phyloP scores from a whole-genome alignment of 768 basidiomycete genomes.

The Lactarius hatsudake region DNA sequence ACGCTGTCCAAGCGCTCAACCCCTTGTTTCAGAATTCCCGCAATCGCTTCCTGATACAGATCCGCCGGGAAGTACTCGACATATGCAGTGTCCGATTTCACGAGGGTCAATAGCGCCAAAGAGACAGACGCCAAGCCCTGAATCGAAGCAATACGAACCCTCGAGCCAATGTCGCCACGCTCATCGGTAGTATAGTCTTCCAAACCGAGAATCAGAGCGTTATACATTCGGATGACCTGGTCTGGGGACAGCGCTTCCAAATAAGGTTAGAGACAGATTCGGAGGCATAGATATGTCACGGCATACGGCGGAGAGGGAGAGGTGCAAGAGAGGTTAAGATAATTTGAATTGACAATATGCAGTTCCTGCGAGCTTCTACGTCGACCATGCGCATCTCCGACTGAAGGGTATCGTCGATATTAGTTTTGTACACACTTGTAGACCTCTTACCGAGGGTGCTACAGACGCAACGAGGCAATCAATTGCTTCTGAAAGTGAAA shows the following conservation, averaged over 20 bases:
- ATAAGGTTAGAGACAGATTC: neutral
- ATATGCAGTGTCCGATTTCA: slow-evolving; percentile 44
- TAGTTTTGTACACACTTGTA: slow-evolving; percentile 27
- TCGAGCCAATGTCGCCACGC: slow-evolving; percentile 95
- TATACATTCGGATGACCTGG: slow-evolving; percentile 39
- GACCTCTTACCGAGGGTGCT: slow-evolving; percentile 45
- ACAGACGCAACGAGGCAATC: slow-evolving; percentile 59
- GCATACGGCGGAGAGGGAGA: slow-evolving; percentile 46
- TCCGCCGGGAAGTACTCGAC: slow-evolving; percentile 58
- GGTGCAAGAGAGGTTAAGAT: slow-evolving; percentile 47
- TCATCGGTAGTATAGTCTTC: slow-evolving; percentile 92
- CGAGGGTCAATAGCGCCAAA: slow-evolving; percentile 48
- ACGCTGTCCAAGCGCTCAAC: slow-evolving; percentile 91
- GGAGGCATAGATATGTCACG: neutral
- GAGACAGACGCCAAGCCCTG: slow-evolving; percentile 57
- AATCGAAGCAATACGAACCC: slow-evolving; percentile 82
- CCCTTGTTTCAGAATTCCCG: slow-evolving; percentile 80
- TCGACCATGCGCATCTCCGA: slow-evolving; percentile 40
- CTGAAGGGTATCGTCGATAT: slow-evolving; percentile 32
- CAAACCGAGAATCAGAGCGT: slow-evolving; percentile 65
- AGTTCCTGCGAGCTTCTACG: slow-evolving; percentile 60
- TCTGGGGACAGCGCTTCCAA: slow-evolving; percentile 9
- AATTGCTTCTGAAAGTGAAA: slow-evolving; percentile 53
- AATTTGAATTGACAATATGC: slow-evolving; percentile 46
- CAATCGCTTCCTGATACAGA: slow-evolving; percentile 55